Evolutionary conservation across 208 protist species (phyloP).

Genomic region (Acanthamoeba royreba): DNA sequence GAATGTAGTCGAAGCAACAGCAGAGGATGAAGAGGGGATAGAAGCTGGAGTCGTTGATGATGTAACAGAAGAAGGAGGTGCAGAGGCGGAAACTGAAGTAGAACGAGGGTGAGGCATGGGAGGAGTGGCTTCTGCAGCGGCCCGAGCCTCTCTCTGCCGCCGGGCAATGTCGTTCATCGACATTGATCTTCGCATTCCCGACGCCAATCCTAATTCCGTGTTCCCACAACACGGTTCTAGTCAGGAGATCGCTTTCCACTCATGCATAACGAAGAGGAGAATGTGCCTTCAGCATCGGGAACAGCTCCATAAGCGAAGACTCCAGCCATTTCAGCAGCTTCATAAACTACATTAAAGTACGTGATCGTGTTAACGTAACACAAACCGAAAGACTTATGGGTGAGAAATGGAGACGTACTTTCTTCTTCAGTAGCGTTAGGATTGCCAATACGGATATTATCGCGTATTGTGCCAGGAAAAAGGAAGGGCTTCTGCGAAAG

Average conservation of each 20-base stretch:
- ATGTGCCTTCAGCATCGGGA: not conserved
- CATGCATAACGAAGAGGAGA: not conserved
- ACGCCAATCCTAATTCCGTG: not conserved
- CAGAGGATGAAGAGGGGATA: not conserved
- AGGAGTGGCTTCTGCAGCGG: not conserved
- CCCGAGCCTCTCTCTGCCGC: not conserved
- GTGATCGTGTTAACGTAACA: not conserved
- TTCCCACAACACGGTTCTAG: not conserved
- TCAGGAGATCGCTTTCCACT: not conserved
- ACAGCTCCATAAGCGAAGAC: constrained; percentile 59
- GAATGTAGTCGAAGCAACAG: not conserved
- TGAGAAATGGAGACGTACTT: not conserved
- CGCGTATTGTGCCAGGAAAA: constrained; percentile 65
- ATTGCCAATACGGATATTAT: constrained; percentile 69
- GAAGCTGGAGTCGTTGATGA: not conserved
- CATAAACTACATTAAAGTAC: not conserved
- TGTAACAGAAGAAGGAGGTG: not conserved
- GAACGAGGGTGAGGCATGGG: not conserved
- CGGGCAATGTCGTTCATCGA: constrained; percentile 20
- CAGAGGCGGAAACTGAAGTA: not conserved
- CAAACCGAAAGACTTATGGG: not conserved
- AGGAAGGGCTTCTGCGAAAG: constrained; percentile 66
- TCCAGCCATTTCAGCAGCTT: constrained; percentile 56
- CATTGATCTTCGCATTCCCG: not conserved
- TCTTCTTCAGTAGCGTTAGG: constrained; percentile 59